Conservation (phyloP, 495 filamentous ascomycete species). For the Annulohypoxylon moriforme region DNA sequence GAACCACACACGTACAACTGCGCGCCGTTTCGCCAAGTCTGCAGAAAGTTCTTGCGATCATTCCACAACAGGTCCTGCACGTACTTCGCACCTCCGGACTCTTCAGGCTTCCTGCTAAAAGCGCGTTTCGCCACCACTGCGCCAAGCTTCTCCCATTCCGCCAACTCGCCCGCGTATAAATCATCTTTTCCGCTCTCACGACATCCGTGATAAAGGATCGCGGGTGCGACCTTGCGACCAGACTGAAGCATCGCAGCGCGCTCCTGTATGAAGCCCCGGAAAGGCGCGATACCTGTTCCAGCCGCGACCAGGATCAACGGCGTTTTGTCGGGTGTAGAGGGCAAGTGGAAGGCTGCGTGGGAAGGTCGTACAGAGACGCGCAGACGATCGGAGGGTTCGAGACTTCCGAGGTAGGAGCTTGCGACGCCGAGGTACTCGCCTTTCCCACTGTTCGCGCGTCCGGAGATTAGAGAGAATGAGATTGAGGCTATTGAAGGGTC, state of each 20-base stretch:
- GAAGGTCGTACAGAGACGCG: constrained; percentile 67
- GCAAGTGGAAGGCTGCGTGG: constrained; percentile 72
- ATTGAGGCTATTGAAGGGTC: constrained; percentile 62
- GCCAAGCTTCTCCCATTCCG: constrained; percentile 62
- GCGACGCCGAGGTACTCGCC: constrained; percentile 62
- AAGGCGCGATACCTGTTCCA: constrained; percentile 67
- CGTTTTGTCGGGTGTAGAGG: constrained; percentile 60
- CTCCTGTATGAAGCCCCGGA: constrained; percentile 73
- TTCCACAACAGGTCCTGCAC: constrained; percentile 70
- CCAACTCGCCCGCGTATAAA: constrained; percentile 65
- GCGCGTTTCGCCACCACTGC: constrained; percentile 65
- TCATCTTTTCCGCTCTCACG: constrained; percentile 63
- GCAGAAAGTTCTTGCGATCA: constrained; percentile 60
- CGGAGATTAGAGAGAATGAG: constrained; percentile 65
- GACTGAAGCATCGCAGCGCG: constrained; percentile 62
- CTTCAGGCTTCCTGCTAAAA: constrained; percentile 48
- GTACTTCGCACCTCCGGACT: constrained; percentile 54
- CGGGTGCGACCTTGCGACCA: constrained; percentile 54
- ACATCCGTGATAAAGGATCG: constrained; percentile 68
- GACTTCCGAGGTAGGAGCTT: constrained; percentile 63
- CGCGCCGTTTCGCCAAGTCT: constrained; percentile 62
- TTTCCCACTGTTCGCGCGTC: constrained; percentile 46
- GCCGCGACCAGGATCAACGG: constrained; percentile 72
- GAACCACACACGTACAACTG: constrained; percentile 73
- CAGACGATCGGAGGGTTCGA: constrained; percentile 53